These are phyloP conservation scores for Hypomontagnella monticulosa DNA, from an alignment of 495 filamentous ascomycete species.

Conservation along the genomic window DNA sequence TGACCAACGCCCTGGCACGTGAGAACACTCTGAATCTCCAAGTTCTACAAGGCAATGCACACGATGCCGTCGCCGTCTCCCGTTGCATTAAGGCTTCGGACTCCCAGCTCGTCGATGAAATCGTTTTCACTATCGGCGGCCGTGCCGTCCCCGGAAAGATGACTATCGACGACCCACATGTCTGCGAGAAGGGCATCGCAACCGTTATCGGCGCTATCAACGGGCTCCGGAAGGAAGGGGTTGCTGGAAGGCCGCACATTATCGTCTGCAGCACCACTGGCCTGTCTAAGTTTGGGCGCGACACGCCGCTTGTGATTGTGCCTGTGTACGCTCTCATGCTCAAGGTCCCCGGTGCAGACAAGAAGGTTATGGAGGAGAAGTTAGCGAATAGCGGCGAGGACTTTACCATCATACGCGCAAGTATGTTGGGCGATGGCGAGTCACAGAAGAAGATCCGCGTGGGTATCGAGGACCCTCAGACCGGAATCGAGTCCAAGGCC, in stretches of 20 bases:
- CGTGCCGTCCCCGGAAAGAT: slow-evolving; percentile 38
- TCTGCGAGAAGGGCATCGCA: slow-evolving; percentile 63
- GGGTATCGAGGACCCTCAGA: slow-evolving; percentile 52
- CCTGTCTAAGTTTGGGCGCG: slow-evolving; percentile 55
- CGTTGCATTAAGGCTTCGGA: slow-evolving; percentile 46
- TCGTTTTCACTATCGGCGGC: slow-evolving; percentile 62
- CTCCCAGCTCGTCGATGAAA: slow-evolving; percentile 46
- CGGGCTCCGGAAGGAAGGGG: slow-evolving; percentile 24
- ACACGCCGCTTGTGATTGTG: slow-evolving; percentile 60
- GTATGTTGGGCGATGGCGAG: slow-evolving; percentile 43
- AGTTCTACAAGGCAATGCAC: slow-evolving; percentile 63
- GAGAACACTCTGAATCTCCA: slow-evolving; percentile 51
- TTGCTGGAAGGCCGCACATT: slow-evolving; percentile 53
- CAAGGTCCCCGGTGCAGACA: slow-evolving; percentile 65
- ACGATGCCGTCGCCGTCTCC: slow-evolving; percentile 53
- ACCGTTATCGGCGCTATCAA: slow-evolving; percentile 58
- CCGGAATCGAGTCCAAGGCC: slow-evolving; percentile 42
- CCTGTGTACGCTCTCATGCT: slow-evolving; percentile 64
- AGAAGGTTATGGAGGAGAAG: slow-evolving; percentile 65
- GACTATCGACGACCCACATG: slow-evolving; percentile 62
- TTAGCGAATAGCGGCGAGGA: slow-evolving; percentile 48
- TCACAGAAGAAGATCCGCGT: slow-evolving; percentile 46
- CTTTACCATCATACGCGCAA: slow-evolving; percentile 61
- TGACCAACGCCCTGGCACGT: slow-evolving; percentile 55
- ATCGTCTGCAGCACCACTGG: slow-evolving; percentile 65